phyloP scores from a whole-genome alignment of 2,329 filamentous ascomycete species.

The Cercospora nicotianae region DNA sequence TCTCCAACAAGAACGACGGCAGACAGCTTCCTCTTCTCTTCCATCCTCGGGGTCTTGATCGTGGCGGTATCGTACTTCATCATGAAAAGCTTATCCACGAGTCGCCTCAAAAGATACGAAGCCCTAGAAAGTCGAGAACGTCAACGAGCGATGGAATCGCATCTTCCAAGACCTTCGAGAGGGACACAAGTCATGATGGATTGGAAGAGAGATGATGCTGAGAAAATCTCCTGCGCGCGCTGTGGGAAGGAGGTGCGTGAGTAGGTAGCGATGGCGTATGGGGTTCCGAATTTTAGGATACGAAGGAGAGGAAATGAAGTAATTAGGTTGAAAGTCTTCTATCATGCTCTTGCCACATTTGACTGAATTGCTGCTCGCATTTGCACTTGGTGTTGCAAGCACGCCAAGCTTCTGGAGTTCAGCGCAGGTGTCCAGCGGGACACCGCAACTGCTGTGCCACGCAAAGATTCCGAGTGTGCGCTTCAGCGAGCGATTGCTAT shows the following conservation, averaged over 20 bases:
- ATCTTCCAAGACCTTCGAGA: not conserved
- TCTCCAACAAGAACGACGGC: not conserved
- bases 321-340: no score
- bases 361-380: no score
- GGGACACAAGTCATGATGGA: not conserved
- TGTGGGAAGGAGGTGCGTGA: not conserved
- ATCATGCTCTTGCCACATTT: no score
- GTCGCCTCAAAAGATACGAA: not conserved
- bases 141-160: not conserved
- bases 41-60: not conserved
- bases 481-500: not conserved
- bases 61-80: not conserved
- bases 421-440: not conserved
- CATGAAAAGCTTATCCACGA: not conserved
- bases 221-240: not conserved
- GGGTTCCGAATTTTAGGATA: not conserved
- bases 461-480: not conserved
- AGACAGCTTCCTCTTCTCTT: not conserved
- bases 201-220: not conserved
- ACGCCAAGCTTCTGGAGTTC: not conserved
- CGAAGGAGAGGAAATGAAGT: not conserved
- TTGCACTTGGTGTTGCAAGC: not conserved
- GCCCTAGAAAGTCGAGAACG: not conserved
- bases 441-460: not conserved
- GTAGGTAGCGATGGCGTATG: not conserved